Evolutionary conservation across 2,329 filamentous ascomycete species (phyloP).

Genomic region (Trichocomaceae sp.): DNA sequence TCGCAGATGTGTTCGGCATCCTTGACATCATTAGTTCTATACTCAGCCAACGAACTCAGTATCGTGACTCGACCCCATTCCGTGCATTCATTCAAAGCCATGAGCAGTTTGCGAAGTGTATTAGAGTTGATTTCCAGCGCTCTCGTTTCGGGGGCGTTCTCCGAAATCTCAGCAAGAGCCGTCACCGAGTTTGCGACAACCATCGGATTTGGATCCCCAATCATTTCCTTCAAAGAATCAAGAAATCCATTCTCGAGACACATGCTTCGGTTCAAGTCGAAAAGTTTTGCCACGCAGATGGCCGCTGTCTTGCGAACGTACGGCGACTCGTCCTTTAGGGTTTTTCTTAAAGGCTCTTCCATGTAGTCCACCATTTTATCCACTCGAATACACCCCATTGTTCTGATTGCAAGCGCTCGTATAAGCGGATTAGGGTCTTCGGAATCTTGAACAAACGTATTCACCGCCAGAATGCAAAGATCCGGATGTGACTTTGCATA

Average conservation of each 20-base stretch:
- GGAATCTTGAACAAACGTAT: constrained; percentile 97
- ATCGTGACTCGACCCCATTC: constrained; percentile 98
- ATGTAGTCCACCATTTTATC: constrained; percentile 99
- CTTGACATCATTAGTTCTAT: constrained; percentile 78
- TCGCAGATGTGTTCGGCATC: constrained; percentile 98
- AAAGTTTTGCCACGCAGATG: constrained; percentile 95
- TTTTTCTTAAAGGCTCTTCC: constrained; percentile 96
- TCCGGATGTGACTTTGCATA: constrained; percentile 99
- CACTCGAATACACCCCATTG: constrained; percentile 96
- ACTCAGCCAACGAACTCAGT: constrained; percentile 79
- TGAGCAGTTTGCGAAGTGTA: constrained; percentile 87
- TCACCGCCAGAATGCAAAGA: constrained; percentile 95
- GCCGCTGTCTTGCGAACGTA: constrained; percentile 98
- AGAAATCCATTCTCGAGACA: constrained; percentile 96
- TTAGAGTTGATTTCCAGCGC: constrained; percentile 75
- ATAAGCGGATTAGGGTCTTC: constrained; percentile 97
- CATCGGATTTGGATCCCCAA: constrained; percentile 97
- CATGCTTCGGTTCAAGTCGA: constrained; percentile 85
- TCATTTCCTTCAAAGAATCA: constrained; percentile 87
- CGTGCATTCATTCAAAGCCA: constrained; percentile 95
- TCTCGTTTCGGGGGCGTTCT: constrained; percentile 82
- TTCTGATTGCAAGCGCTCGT: constrained; percentile 87
- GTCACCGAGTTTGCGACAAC: constrained; percentile 97
- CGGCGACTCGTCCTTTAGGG: constrained; percentile 90
- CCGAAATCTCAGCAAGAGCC: constrained; percentile 82